Evolutionary conservation across 768 basidiomycete genomes (phyloP), one percentile per base, ranked within the genome.

Genomic region (Strobilomyces echinocephalus): DNA sequence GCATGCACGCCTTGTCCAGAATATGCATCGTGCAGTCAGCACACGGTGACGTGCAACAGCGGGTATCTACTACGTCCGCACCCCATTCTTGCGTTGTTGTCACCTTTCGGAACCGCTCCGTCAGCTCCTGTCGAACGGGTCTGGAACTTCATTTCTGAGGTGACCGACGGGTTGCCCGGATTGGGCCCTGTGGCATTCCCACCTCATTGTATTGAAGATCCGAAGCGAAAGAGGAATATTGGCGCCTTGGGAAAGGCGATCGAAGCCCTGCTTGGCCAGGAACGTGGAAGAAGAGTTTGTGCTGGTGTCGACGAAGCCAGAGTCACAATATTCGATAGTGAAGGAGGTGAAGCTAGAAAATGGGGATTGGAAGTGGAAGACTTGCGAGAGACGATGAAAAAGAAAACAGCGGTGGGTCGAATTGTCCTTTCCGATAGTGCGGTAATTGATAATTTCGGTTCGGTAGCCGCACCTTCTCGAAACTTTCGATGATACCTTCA

Each of bases 101-200:
- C 75, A 57, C 69, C 72, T 50, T 74, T 70, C 69, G 68, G 69
- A 44, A 24, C 70, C 69, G 68, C 72, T 45, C 65, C 62, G 51
- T 69, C 76, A 50, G 59, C 73, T 53, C 70, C 75, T 50, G 63
- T 69, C 38, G 75, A 77, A 52, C 39, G 69, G 50, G 62, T 71
- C 34, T 81, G 79, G 79, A 76, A 75, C 61, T 63, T 73, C 40
- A 65, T 85, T 50, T 76, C 76, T 39, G 59, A 63, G 42, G 52
- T 74, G 11, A 70, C 82, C 42, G 78, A 92, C 69, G 91, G 91
- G 30, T 65, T 91, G 46, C 91, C 90, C 20, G 80, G 82, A 31
- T 70, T 90, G 21, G 88, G 89, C n/a, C 80, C 86, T 55, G 77
- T 92, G 38, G 88, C 83, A 20, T 74, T 93, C 48, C 82, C 89